Conservation (phyloP, 2,329 filamentous ascomycete genomes). For the Aspergillus felis region DNA sequence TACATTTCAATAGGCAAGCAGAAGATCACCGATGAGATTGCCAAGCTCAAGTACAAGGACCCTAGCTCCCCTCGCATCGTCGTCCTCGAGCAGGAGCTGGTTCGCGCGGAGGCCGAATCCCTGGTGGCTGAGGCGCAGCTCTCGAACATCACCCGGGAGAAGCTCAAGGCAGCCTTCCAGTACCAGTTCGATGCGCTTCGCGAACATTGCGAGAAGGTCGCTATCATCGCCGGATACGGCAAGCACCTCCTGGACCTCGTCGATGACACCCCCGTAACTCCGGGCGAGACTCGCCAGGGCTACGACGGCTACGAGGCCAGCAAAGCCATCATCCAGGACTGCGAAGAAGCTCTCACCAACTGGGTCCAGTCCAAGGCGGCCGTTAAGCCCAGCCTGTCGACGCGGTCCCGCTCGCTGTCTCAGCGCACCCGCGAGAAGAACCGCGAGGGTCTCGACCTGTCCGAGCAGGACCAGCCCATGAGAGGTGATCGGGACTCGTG, state of each 20-base stretch:
- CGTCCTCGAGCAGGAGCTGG: conserved; percentile 95
- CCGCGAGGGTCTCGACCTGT: conserved; percentile 73
- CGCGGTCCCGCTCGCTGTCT: conserved; percentile 80
- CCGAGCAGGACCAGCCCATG: conserved; percentile 73
- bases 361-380: conserved; percentile 91
- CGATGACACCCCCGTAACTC: conserved; percentile 94
- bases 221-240: conserved; percentile 94
- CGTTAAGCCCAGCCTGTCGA: conserved; percentile 81
- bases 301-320: conserved; percentile 98
- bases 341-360: conserved; percentile 93
- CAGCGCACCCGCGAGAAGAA: conserved; percentile 72
- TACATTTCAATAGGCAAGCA: conserved; percentile 68
- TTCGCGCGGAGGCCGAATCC: conserved; percentile 97
- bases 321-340: conserved; percentile 98
- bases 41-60: conserved; percentile 99
- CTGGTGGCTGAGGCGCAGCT: conserved; percentile 96
- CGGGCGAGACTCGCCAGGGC: conserved; percentile 89
- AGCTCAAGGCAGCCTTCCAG: conserved; percentile 95
- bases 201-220: conserved; percentile 97
- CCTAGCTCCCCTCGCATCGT: conserved; percentile 97
- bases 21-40: conserved; percentile 98
- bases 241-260: conserved; percentile 97
- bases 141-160: conserved; percentile 98
- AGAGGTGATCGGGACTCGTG: conserved; percentile 75
- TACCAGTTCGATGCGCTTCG: conserved; percentile 98